phyloP scores from a whole-genome alignment of 148 eudicot species.

The Tetragonia tetragonoides region DNA sequence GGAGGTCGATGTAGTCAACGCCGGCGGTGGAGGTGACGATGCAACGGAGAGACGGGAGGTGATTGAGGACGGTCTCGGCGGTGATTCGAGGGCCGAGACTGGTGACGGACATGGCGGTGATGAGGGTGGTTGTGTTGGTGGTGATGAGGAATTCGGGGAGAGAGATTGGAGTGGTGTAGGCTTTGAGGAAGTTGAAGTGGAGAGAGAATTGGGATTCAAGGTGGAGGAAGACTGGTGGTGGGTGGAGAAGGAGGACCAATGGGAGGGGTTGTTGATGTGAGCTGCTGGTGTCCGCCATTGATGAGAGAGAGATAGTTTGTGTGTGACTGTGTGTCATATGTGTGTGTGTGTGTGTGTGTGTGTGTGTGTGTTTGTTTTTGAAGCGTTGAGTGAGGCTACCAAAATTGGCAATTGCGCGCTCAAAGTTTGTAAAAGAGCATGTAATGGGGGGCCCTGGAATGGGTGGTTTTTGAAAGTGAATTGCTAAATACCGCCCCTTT shows the following conservation, averaged over 20 bases:
- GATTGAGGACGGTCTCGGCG: constrained; percentile 33
- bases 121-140: constrained; percentile 20
- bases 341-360: too few relatives aligned
- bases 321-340: too few relatives aligned
- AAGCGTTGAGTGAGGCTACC: too few relatives aligned
- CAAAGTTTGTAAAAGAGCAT: too few relatives aligned
- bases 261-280: constrained; percentile 23
- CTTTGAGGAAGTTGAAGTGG: constrained; percentile 44
- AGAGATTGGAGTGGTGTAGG: constrained; percentile 47
- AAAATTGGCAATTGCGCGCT: too few relatives aligned
- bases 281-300: neutral
- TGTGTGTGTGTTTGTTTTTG: too few relatives aligned
- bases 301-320: too few relatives aligned
- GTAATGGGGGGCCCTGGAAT: too few relatives aligned
- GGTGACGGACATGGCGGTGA: constrained; percentile 27
- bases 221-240: constrained; percentile 35
- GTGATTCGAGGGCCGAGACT: constrained; percentile 19
- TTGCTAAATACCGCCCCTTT: too few relatives aligned
- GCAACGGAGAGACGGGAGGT: constrained; percentile 45
- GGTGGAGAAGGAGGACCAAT: constrained; percentile 44
- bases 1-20: constrained; percentile 51
- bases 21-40: constrained; percentile 62
- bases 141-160: constrained; percentile 26
- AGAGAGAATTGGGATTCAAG: constrained; percentile 30
- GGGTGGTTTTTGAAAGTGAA: too few relatives aligned